A percentile compares a stretch with the other conserved stretches of the same genome.
Evolutionary conservation across 208 protist species (phyloP).

Genomic region (Trypanosomatidae sp.): DNA sequence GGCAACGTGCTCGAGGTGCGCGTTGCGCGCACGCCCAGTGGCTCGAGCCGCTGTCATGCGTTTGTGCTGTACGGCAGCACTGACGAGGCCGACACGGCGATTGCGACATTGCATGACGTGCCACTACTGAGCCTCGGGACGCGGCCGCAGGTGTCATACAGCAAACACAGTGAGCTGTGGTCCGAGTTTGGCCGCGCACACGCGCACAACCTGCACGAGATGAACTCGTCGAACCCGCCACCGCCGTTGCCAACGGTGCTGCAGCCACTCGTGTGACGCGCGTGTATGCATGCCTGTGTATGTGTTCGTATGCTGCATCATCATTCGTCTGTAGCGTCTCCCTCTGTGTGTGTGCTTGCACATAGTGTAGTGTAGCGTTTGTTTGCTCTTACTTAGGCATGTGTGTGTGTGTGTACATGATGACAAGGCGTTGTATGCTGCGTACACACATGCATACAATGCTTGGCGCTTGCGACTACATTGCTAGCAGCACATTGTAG

Average conservation of each 20-base stretch:
- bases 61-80: constrained; percentile 64
- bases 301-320: constrained; percentile 3
- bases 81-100: constrained; percentile 57
- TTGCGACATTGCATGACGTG: constrained; percentile 40
- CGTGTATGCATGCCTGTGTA: constrained; percentile 1
- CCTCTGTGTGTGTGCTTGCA: too few relatives aligned
- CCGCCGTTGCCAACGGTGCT: constrained; percentile 16
- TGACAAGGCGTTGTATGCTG: too few relatives aligned
- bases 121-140: constrained; percentile 73
- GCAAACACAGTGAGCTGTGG: constrained; percentile 32
- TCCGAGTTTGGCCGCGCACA: constrained; percentile 51
- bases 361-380: too few relatives aligned
- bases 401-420: too few relatives aligned
- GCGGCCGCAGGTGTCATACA: constrained; percentile 68
- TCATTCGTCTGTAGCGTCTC: too few relatives aligned
- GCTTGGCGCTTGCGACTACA: too few relatives aligned
- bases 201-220: constrained; percentile 27
- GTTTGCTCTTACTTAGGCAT: too few relatives aligned
- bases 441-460: too few relatives aligned
- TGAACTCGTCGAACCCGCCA: constrained; percentile 48
- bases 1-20: constrained; percentile 57
- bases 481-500: too few relatives aligned
- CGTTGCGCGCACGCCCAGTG: constrained; percentile 37
- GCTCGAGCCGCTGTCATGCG: constrained; percentile 33
- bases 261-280: neutral